Base-by-base conservation (phyloP, 2,329 filamentous ascomycete genomes). In the Diaporthe ampelina region DNA sequence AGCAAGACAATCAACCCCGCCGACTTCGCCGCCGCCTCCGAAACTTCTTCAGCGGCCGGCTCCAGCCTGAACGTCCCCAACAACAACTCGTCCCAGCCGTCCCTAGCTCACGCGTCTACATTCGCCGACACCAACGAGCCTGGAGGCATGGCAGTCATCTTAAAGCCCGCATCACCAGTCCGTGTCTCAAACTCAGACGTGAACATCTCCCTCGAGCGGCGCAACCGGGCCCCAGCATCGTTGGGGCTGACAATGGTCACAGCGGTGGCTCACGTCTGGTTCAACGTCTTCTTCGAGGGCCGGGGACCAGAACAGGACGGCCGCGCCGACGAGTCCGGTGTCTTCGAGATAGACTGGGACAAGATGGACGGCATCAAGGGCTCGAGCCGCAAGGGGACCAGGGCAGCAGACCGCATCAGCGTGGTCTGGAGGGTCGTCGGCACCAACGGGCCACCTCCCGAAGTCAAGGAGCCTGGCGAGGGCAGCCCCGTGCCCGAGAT, bases 361-460 rank as follows among this genome's bases (percentile, higher is more conserved):
- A 86, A 87, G 71, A 94, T 99, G 91, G 97, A 99, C 78, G 97
- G 97, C 4, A 95, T 99, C 82, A 98, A 98, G 82, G 97, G 97
- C 0, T 95, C 93, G 6, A 91, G 88, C 29, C 89, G 92, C 43
- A 97, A 97, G 81, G 97, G 97, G 0, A 93, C 93, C 0, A 88
- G 92, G 57, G 94, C 94, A 0, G 91, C 97, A 11, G 96, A 99
- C 80, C 90, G 90, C 54, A 86, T 98, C 32, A 92, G 94, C 15
- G 94, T 98, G 0, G 92, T 98, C 0, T 99, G 97, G 97, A 91
- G 91, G 54, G 83, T 84, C 1, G 83, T 82, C 0, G 81, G 79
- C 4, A 78, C 81, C 0, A 80, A 79, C 0, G 77, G 75, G 0
- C 75, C 76, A 1, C 76, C 73, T 0, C 76, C 78, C 0, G 85